These are phyloP conservation scores for Eutrema heterophyllum DNA, from an alignment of 345 rosid genomes.

Conservation along the genomic window DNA sequence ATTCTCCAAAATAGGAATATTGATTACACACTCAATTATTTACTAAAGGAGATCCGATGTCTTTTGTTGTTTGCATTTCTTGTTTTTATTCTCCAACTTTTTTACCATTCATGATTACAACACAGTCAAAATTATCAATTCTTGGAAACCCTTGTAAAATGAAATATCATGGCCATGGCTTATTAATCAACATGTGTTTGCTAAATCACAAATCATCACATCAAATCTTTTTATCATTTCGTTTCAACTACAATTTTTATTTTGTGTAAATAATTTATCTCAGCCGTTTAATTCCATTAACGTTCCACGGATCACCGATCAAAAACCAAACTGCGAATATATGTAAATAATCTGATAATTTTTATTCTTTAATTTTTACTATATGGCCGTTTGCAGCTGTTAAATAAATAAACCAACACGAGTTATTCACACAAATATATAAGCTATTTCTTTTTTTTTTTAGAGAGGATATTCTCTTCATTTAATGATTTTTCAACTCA, in stretches of 20 bases:
- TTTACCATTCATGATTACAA: neutral
- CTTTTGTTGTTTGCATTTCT: constrained; percentile 8
- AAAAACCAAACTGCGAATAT: neutral
- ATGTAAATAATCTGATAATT: neutral
- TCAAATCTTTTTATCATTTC: too few relatives aligned
- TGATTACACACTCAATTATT: constrained; percentile 8
- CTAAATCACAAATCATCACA: neutral
- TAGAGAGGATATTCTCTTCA: neutral
- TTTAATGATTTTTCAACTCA: neutral
- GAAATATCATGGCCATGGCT: neutral
- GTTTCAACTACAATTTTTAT: too few relatives aligned
- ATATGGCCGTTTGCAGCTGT: neutral
- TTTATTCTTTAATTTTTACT: neutral
- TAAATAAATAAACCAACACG: constrained; percentile 2
- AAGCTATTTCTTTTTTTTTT: neutral
- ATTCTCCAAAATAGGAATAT: constrained; percentile 17
- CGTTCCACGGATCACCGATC: neutral
- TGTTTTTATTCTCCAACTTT: neutral
- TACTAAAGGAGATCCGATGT: constrained; percentile 4
- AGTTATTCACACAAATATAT: neutral
- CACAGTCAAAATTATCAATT: neutral
- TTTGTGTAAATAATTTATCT: too few relatives aligned
- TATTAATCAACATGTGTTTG: neutral
- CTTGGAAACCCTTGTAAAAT: neutral
- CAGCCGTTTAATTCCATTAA: neutral